Evolutionary conservation across 164 flowering plant genomes (phyloP).

Genomic region (Protea cynaroides): DNA sequence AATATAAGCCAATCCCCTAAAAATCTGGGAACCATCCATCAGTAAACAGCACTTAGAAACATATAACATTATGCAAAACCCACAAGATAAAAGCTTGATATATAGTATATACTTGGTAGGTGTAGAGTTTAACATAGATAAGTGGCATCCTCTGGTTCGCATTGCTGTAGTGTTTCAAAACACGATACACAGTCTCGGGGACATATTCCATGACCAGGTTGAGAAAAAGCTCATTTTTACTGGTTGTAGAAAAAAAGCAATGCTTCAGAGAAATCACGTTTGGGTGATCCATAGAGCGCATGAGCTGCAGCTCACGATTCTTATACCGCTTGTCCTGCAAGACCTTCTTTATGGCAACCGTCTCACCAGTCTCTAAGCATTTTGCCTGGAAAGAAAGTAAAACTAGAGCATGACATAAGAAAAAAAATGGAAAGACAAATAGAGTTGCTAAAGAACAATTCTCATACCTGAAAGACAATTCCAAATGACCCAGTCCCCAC

Average conservation of each 20-base stretch:
- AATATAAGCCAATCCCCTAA: constrained; percentile 86
- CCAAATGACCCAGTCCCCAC: constrained; percentile 98
- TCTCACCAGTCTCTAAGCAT: constrained; percentile 64
- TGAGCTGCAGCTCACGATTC: constrained; percentile 86
- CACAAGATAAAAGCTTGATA: background rate
- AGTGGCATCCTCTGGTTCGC: constrained; percentile 75
- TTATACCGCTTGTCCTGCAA: constrained; percentile 75
- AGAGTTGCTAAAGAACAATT: background rate
- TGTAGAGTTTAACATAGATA: too few species aligned
- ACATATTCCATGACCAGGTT: constrained; percentile 96
- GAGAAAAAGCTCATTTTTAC: constrained; percentile 80
- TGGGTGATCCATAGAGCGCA: constrained; percentile 94
- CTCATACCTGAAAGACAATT: constrained; percentile 79
- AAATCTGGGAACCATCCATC: constrained; percentile 45
- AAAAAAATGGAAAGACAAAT: background rate
- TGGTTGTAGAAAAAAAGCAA: constrained; percentile 67
- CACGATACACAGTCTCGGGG: constrained; percentile 79
- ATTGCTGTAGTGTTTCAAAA: constrained; percentile 70
- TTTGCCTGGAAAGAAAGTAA: constrained; percentile 48
- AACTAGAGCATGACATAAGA: background rate
- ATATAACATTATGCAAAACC: background rate
- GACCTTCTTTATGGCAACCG: too few species aligned
- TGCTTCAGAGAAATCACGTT: constrained; percentile 48
- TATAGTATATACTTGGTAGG: too few species aligned
- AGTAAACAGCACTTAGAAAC: background rate